These are phyloP conservation scores for Acacia crassicarpa DNA, from an alignment of 306 rosid species.

Conservation along the genomic window DNA sequence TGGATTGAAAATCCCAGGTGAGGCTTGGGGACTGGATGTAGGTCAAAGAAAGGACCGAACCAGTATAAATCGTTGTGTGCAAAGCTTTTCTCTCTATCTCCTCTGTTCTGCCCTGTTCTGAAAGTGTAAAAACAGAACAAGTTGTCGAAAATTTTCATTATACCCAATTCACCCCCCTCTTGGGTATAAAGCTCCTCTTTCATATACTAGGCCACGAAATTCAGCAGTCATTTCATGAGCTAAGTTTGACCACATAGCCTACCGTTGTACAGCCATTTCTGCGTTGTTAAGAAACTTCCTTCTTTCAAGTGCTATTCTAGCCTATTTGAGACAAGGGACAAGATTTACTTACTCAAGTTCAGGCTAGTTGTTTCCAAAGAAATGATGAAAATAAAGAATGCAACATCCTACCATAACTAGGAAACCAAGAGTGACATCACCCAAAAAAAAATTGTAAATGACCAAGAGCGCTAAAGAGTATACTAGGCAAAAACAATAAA, in stretches of 20 bases:
- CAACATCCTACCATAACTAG: neutral
- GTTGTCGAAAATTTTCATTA: too few relatives aligned
- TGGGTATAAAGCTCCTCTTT: too few relatives aligned
- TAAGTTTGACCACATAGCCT: conserved; percentile 97
- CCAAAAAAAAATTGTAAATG: neutral
- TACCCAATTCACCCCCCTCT: too few relatives aligned
- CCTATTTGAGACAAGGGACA: conserved; percentile 55
- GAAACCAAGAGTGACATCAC: conserved; percentile 14
- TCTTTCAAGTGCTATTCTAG: conserved; percentile 95
- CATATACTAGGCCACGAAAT: conserved; percentile 95
- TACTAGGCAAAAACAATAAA: neutral
- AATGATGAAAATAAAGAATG: neutral
- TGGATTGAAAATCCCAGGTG: too few relatives aligned
- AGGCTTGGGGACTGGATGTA: too few relatives aligned
- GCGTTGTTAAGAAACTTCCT: conserved; percentile 92
- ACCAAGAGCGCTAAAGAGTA: conserved; percentile 19
- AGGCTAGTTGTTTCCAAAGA: conserved; percentile 13
- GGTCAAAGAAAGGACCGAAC: too few relatives aligned
- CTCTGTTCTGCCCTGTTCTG: too few relatives aligned
- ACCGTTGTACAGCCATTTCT: conserved; percentile 89
- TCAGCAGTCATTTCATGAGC: conserved; percentile 99
- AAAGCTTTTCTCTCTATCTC: too few relatives aligned
- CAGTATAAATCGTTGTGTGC: too few relatives aligned
- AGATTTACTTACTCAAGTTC: conserved; percentile 32
- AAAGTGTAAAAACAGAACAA: too few relatives aligned